Conservation (phyloP, 495 filamentous ascomycete species). For the Penicillium canescens region DNA sequence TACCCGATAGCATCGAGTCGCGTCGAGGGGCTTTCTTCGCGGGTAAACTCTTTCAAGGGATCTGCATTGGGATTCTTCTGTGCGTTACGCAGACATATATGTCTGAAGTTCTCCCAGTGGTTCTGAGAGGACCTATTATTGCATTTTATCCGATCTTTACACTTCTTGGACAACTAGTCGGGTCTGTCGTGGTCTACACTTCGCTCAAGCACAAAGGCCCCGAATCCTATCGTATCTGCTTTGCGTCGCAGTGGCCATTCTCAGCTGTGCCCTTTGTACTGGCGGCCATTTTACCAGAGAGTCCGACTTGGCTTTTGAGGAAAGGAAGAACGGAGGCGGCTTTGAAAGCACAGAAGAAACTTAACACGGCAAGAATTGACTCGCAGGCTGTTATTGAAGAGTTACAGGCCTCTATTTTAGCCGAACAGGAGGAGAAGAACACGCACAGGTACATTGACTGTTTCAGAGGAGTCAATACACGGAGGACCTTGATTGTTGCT, state of each 20-base stretch:
- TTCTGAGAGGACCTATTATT: slow-evolving; percentile 44
- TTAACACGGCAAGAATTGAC: slow-evolving; percentile 11
- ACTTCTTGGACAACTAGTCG: slow-evolving; percentile 45
- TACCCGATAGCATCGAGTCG: slow-evolving; percentile 21
- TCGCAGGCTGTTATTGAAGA: slow-evolving; percentile 18
- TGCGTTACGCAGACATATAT: slow-evolving; percentile 47
- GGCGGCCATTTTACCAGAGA: slow-evolving; percentile 18
- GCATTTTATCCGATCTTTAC: slow-evolving; percentile 47
- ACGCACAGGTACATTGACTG: slow-evolving; percentile 41
- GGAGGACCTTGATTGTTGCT: slow-evolving; percentile 48
- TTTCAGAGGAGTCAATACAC: slow-evolving; percentile 42
- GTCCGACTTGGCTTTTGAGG: slow-evolving; percentile 23
- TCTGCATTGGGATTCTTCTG: slow-evolving; percentile 41
- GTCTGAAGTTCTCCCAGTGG: slow-evolving; percentile 42
- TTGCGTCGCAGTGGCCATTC: slow-evolving; percentile 38
- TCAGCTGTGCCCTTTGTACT: slow-evolving; percentile 20
- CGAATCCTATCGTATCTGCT: slow-evolving; percentile 26
- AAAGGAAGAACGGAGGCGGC: slow-evolving; percentile 7
- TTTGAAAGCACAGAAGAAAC: slow-evolving; percentile 18
- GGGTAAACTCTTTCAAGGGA: slow-evolving; percentile 40
- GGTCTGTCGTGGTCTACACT: slow-evolving; percentile 39
- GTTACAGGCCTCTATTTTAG: slow-evolving; percentile 21
- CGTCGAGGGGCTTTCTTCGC: slow-evolving; percentile 34
- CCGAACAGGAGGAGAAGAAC: slow-evolving; percentile 20
- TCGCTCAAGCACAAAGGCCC: slow-evolving; percentile 16